These are phyloP conservation scores for Naumovozyma baii DNA, from an alignment of 805 yeast species.

Conservation along the genomic window DNA sequence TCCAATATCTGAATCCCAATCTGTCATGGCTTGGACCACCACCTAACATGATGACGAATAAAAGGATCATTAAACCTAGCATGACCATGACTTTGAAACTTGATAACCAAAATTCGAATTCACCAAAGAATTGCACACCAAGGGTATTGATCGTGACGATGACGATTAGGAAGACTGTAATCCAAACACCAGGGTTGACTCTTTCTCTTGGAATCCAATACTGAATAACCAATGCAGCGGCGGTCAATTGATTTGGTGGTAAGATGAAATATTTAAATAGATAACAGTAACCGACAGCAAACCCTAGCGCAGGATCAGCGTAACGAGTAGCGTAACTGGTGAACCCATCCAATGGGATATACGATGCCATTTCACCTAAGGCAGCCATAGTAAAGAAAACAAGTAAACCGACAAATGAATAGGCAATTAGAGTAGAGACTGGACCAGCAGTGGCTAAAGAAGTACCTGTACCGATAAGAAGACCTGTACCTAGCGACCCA, in stretches of 20 bases:
- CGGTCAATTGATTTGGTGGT: constrained; percentile 38
- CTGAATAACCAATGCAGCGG: constrained; percentile 38
- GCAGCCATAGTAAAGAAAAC: constrained; percentile 63
- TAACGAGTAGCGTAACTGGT: constrained; percentile 48
- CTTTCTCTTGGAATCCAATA: constrained; percentile 36
- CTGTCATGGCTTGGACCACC: constrained; percentile 72
- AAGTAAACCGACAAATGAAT: constrained; percentile 57
- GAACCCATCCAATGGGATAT: constrained; percentile 58
- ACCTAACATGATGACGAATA: constrained; percentile 60
- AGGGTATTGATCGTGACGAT: constrained; percentile 31
- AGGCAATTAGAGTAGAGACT: constrained; percentile 46
- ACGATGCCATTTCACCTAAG: constrained; percentile 61
- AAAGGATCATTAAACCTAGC: constrained; percentile 54
- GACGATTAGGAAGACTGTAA: constrained; percentile 33
- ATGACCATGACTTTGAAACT: constrained; percentile 55
- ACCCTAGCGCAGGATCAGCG: constrained; percentile 40
- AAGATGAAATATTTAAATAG: constrained; percentile 40
- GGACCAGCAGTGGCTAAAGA: constrained; percentile 65
- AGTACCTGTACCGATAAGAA: constrained; percentile 66
- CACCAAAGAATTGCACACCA: constrained; percentile 39
- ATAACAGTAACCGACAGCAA: constrained; percentile 38
- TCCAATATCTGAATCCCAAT: constrained; percentile 64
- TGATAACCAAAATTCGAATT: constrained; percentile 41
- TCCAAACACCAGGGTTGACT: constrained; percentile 38
- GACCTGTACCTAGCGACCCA: constrained; percentile 76